phyloP scores from a whole-genome alignment of 2,329 filamentous ascomycete species.

The Monilinia vaccinii-corymbosi region DNA sequence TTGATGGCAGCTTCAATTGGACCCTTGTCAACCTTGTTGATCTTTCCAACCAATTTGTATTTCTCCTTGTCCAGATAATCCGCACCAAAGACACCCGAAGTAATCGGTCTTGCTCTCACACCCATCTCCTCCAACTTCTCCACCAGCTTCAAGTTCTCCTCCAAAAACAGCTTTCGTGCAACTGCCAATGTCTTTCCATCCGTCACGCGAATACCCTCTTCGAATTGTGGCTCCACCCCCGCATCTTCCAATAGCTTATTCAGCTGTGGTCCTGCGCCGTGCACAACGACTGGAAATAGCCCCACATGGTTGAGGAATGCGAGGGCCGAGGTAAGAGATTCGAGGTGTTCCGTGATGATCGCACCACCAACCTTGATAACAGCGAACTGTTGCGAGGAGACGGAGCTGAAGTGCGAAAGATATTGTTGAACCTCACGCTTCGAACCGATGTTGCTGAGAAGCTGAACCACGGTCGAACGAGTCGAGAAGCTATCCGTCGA shows the following conservation, averaged over 20 bases:
- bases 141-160: conserved; percentile 90
- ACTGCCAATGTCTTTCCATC: conserved; percentile 90
- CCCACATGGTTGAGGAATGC: conserved; percentile 92
- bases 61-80: conserved; percentile 95
- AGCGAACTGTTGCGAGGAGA: conserved; percentile 93
- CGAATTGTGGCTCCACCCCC: conserved; percentile 89
- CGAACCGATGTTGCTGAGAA: conserved; percentile 91
- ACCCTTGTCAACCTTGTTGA: conserved; percentile 82
- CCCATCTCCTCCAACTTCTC: conserved; percentile 85
- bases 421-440: conserved; percentile 97
- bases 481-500: conserved; percentile 36
- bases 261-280: conserved; percentile 89
- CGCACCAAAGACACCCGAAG: conserved; percentile 80
- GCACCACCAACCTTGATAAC: conserved; percentile 98
- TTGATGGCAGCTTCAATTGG: conserved; percentile 88
- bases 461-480: conserved; percentile 74
- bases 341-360: conserved; percentile 87
- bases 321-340: conserved; percentile 81
- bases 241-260: conserved; percentile 85
- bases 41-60: conserved; percentile 92
- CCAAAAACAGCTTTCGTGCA: conserved; percentile 83
- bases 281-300: conserved; percentile 89
- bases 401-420: conserved; percentile 92
- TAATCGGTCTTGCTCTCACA: conserved; percentile 80
- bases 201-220: conserved; percentile 92